Conservation (phyloP, 495 filamentous ascomycete species). For the Cairneyella variabilis region DNA sequence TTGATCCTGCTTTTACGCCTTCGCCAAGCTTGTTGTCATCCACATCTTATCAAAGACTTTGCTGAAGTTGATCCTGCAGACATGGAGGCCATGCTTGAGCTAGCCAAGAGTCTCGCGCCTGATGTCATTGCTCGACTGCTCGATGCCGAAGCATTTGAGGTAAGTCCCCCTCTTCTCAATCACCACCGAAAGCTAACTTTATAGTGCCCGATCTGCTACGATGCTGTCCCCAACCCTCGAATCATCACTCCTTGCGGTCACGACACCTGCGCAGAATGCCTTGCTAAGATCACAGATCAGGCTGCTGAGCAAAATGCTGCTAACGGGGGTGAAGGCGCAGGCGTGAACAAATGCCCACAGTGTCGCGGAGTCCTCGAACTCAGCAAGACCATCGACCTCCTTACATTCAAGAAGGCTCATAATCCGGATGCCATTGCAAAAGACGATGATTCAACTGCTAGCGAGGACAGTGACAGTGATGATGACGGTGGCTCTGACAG, state of each 20-base stretch:
- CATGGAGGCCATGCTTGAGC: conserved; percentile 54
- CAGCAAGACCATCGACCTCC: conserved; percentile 67
- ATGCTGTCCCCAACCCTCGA: conserved; percentile 67
- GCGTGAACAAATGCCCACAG: conserved; percentile 66
- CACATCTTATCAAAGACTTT: conserved; percentile 80
- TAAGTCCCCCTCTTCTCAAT: conserved; percentile 20
- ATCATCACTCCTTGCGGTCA: conserved; percentile 88
- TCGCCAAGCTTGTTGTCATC: conserved; percentile 90
- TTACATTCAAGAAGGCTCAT: conserved; percentile 72
- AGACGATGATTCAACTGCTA: conserved; percentile 27
- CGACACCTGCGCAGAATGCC: conserved; percentile 73
- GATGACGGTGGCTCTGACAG: conserved; percentile 37
- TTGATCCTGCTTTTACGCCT: conserved; percentile 83
- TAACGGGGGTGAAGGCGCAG: conserved; percentile 52
- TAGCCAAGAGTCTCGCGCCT: conserved; percentile 59
- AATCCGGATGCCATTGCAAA: conserved; percentile 32
- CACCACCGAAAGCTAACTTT: conserved; percentile 26
- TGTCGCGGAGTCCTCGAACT: conserved; percentile 64
- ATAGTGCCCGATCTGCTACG: conserved; percentile 79
- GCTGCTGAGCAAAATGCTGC: conserved; percentile 43
- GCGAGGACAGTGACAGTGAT: conserved; percentile 30
- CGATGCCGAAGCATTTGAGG: conserved; percentile 46
- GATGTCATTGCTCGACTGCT: conserved; percentile 68
- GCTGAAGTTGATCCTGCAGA: conserved; percentile 48
- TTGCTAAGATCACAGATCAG: conserved; percentile 58